Conservation (phyloP, 2,329 filamentous ascomycete species). For the Exophiala sp. region DNA sequence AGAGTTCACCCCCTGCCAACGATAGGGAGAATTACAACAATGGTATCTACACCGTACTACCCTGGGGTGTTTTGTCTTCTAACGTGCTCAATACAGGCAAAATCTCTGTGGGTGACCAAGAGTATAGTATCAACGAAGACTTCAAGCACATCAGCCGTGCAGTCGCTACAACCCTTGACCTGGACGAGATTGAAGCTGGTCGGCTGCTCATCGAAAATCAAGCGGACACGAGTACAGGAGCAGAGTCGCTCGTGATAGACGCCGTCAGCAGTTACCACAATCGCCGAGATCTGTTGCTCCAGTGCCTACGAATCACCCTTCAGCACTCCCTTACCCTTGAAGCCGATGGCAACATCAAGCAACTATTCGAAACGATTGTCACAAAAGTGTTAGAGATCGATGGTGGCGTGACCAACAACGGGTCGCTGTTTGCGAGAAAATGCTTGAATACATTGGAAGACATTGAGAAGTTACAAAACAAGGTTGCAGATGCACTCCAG, state of each 20-base stretch:
- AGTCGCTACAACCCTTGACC: constrained; percentile 80
- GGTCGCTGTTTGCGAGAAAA: constrained; percentile 65
- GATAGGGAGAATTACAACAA: constrained; percentile 23
- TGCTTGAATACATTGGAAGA: constrained; percentile 73
- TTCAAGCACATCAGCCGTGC: constrained; percentile 80
- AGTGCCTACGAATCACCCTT: constrained; percentile 77
- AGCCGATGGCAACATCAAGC: constrained; percentile 46
- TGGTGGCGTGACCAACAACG: constrained; percentile 45
- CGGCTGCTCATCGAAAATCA: constrained; percentile 70
- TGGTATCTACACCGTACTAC: constrained; percentile 15
- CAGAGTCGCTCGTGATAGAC: constrained; percentile 70
- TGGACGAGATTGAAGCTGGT: constrained; percentile 85
- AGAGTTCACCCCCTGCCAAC: constrained; percentile 67
- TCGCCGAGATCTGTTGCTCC: constrained; percentile 75
- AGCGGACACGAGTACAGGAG: constrained; percentile 55
- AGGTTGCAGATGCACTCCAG: constrained; percentile 70
- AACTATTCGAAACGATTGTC: constrained; percentile 50
- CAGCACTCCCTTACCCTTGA: constrained; percentile 64
- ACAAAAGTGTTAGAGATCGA: constrained; percentile 58
- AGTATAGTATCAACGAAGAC: constrained; percentile 78
- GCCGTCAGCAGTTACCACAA: constrained; percentile 86
- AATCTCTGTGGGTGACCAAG: constrained; percentile 66
- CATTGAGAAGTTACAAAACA: constrained; percentile 72
- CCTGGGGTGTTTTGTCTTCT: constrained; percentile 3
- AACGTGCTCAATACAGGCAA: constrained; percentile 56